These are phyloP conservation scores for Cladophialophora exuberans DNA, from an alignment of 2,329 filamentous ascomycete genomes.

Conservation along the genomic window DNA sequence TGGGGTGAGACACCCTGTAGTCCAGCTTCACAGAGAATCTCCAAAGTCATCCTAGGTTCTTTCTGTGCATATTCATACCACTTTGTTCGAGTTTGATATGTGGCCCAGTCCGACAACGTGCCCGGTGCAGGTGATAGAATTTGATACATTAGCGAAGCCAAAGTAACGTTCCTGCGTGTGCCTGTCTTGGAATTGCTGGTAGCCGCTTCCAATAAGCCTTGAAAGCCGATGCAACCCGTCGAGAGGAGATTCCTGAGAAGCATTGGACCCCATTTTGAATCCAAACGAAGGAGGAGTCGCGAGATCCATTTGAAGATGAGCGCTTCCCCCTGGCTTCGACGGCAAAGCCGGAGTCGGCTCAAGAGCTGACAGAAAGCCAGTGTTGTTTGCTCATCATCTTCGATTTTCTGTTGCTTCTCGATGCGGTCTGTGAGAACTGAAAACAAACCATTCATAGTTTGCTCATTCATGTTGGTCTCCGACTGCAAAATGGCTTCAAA, in stretches of 20 bases:
- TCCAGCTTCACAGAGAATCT: slow-evolving; percentile 36
- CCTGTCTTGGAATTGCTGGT: slow-evolving; percentile 16
- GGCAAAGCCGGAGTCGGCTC: slow-evolving; percentile 48
- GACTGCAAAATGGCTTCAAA: slow-evolving; percentile 50
- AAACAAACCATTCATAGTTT: slow-evolving; percentile 48
- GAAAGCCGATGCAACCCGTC: slow-evolving; percentile 49
- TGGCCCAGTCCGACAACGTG: slow-evolving; percentile 4
- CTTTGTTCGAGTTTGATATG: slow-evolving; percentile 24
- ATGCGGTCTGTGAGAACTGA: slow-evolving; percentile 45
- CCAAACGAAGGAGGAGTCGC: slow-evolving; percentile 40
- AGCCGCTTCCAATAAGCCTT: slow-evolving; percentile 39
- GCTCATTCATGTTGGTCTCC: slow-evolving; percentile 51
- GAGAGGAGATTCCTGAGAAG: slow-evolving; percentile 48
- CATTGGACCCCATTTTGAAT: slow-evolving; percentile 38
- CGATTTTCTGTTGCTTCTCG: slow-evolving; percentile 38
- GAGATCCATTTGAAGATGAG: slow-evolving; percentile 49
- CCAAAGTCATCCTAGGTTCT: slow-evolving; percentile 40
- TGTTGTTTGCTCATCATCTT: slow-evolving; percentile 36
- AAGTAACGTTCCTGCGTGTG: slow-evolving; percentile 23
- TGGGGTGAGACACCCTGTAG: slow-evolving; percentile 34
- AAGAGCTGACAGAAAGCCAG: slow-evolving; percentile 45
- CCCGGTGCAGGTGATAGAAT: slow-evolving; percentile 30
- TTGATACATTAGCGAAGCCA: slow-evolving; percentile 37
- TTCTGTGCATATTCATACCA: slow-evolving; percentile 36
- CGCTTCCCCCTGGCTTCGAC: slow-evolving; percentile 47